phyloP scores from a whole-genome alignment of 2,329 filamentous ascomycete genomes.

The Knoxdaviesia capensis region DNA sequence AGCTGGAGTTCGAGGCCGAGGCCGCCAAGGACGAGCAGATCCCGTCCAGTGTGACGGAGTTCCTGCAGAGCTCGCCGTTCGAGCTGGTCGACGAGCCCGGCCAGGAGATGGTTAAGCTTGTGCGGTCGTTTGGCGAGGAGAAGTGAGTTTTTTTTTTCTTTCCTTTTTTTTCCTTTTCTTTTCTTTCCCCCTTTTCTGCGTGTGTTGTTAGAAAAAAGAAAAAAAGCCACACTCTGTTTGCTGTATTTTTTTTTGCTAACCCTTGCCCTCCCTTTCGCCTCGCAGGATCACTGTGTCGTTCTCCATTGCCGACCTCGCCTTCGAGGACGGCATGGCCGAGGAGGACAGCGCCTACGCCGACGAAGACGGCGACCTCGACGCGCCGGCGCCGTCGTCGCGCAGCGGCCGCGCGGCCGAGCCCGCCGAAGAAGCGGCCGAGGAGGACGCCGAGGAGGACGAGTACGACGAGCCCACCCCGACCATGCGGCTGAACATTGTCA shows the following conservation, averaged over 20 bases:
- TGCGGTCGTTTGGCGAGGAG: conserved; percentile 70
- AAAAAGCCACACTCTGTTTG: conserved; percentile 1
- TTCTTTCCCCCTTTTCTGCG: background rate
- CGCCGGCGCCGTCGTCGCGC: conserved; percentile 27
- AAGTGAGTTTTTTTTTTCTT: conserved; percentile 37
- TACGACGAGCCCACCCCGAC: conserved; percentile 44
- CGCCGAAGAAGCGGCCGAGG: conserved; percentile 17
- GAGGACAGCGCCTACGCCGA: conserved; percentile 34
- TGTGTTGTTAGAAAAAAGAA: conserved; percentile 2
- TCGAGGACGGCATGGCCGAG: conserved; percentile 37
- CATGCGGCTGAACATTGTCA: conserved; percentile 63
- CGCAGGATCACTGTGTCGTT: conserved; percentile 54
- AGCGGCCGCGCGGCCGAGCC: conserved; percentile 33
- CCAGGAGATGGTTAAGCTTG: conserved; percentile 72
- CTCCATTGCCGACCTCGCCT: conserved; percentile 65
- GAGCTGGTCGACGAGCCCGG: conserved; percentile 66
- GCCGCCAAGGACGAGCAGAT: conserved; percentile 53
- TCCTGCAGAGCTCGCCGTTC: conserved; percentile 69
- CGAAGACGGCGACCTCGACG: conserved; percentile 26
- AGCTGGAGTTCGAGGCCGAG: conserved; percentile 68
- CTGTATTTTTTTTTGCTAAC: no score
- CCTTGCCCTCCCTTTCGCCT: background rate
- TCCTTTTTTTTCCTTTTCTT: conserved; percentile 5
- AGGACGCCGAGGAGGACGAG: conserved; percentile 32
- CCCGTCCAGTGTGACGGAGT: conserved; percentile 66